Conservation (phyloP, 164 flowering plant species). For the Aristolochia contorta region DNA sequence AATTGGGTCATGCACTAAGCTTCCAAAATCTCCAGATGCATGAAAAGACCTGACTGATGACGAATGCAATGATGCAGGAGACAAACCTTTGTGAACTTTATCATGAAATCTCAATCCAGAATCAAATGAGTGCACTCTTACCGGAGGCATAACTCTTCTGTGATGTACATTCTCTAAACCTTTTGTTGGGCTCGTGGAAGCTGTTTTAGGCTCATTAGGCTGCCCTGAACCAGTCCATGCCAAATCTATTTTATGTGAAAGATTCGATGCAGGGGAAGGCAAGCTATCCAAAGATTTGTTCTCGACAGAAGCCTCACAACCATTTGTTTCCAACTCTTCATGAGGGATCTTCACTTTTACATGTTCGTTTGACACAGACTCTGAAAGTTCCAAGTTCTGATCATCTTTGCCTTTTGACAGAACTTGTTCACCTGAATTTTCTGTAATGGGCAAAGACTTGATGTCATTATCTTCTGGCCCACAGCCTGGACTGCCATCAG, state of each 20-base stretch:
- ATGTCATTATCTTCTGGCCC: conserved; percentile 22
- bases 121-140: conserved; percentile 86
- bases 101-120: conserved; percentile 71
- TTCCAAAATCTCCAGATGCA: conserved; percentile 71
- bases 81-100: conserved; percentile 34
- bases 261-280: conserved; percentile 39
- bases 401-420: conserved; percentile 16
- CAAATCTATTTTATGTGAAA: conserved; percentile 86
- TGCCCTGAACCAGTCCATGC: conserved; percentile 79
- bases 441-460: conserved; percentile 15
- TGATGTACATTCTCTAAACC: conserved; percentile 28
- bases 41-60: conserved; percentile 68
- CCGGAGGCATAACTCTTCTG: conserved; percentile 39
- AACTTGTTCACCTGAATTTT: conserved; percentile 12
- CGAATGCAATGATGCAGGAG: conserved; percentile 47
- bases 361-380: conserved; percentile 11
- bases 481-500: conserved; percentile 19
- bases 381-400: conserved; percentile 9
- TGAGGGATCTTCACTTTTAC: background rate
- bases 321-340: conserved; percentile 17
- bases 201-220: conserved; percentile 22
- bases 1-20: conserved; percentile 68
- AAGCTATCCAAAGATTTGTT: conserved; percentile 18
- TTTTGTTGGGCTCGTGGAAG: conserved; percentile 13
- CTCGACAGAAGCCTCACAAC: conserved; percentile 22